These are phyloP conservation scores for Sporothrix schenckii DNA, from an alignment of 2,329 filamentous ascomycete genomes.

Conservation along the genomic window DNA sequence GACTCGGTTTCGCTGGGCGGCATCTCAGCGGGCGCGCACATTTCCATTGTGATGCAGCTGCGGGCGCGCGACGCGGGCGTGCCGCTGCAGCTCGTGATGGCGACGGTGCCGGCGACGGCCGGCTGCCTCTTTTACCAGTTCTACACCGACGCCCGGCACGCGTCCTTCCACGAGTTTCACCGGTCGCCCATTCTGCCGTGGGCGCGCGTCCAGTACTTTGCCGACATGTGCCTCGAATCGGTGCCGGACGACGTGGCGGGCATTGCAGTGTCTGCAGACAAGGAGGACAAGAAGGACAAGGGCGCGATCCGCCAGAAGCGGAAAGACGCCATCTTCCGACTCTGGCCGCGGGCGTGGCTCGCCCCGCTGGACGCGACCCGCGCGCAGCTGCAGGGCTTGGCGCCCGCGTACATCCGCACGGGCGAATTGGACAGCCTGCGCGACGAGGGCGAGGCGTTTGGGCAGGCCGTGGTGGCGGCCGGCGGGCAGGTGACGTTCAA, in stretches of 20 bases:
- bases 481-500: conserved; percentile 32
- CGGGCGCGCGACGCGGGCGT: conserved; percentile 46
- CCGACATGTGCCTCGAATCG: conserved; percentile 45
- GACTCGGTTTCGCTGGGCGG: conserved; percentile 46
- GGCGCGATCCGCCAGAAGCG: background rate
- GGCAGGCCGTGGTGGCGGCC: conserved; percentile 20
- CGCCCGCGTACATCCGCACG: conserved; percentile 39
- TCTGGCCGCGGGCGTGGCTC: conserved; percentile 36
- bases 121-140: conserved; percentile 40
- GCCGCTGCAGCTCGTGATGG: conserved; percentile 44
- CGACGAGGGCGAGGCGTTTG: conserved; percentile 36
- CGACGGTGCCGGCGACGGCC: conserved; percentile 42
- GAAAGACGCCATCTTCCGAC: background rate
- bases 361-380: conserved; percentile 49
- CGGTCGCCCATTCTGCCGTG: conserved; percentile 51
- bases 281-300: background rate
- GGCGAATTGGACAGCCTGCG: conserved; percentile 33
- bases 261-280: conserved; percentile 37
- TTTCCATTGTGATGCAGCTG: conserved; percentile 45
- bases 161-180: conserved; percentile 31
- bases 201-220: conserved; percentile 48
- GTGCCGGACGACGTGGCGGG: conserved; percentile 48
- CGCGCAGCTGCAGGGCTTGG: conserved; percentile 46
- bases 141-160: conserved; percentile 44
- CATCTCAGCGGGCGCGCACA: conserved; percentile 52